Conservation (phyloP, 345 rosid genomes). For the Bruguiera parviflora region DNA sequence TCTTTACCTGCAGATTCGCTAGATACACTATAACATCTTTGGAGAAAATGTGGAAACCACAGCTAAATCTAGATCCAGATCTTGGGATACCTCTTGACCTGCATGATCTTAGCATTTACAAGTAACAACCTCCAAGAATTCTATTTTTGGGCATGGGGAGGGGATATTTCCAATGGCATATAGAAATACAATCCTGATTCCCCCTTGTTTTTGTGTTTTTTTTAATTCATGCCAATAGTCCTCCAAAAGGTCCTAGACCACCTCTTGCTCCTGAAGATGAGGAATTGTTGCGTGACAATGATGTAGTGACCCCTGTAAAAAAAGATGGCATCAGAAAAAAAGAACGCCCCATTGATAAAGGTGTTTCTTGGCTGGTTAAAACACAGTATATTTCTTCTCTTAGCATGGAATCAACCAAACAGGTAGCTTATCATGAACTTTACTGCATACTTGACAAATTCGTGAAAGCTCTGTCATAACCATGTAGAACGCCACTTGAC, state of each 20-base stretch:
- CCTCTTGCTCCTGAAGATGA: conserved; percentile 92
- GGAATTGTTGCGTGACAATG: conserved; percentile 83
- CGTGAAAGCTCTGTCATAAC: conserved; percentile 7
- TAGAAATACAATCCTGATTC: conserved; percentile 11
- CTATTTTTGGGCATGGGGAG: conserved; percentile 3
- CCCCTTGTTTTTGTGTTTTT: not conserved
- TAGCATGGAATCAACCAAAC: conserved; percentile 74
- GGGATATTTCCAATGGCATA: not conserved
- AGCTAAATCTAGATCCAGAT: conserved; percentile 90
- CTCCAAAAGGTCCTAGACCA: conserved; percentile 48
- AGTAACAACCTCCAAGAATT: conserved; percentile 40
- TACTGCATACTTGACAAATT: conserved; percentile 7
- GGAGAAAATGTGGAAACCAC: conserved; percentile 89
- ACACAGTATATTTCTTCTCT: conserved; percentile 92
- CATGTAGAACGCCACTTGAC: conserved; percentile 22
- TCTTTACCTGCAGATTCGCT: conserved; percentile 56
- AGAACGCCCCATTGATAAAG: conserved; percentile 92
- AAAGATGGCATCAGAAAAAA: conserved; percentile 80
- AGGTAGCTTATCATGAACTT: conserved; percentile 39
- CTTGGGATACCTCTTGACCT: conserved; percentile 97
- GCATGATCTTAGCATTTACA: conserved; percentile 94
- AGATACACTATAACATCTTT: conserved; percentile 79
- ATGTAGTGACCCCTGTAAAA: conserved; percentile 66
- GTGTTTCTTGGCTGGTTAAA: conserved; percentile 94
- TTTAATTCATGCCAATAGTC: conserved; percentile 38